A percentile compares a stretch with the other conserved stretches of the same genome.
Conservation (phyloP, 2,329 filamentous ascomycete species). For the Paradendryphiella salina region DNA sequence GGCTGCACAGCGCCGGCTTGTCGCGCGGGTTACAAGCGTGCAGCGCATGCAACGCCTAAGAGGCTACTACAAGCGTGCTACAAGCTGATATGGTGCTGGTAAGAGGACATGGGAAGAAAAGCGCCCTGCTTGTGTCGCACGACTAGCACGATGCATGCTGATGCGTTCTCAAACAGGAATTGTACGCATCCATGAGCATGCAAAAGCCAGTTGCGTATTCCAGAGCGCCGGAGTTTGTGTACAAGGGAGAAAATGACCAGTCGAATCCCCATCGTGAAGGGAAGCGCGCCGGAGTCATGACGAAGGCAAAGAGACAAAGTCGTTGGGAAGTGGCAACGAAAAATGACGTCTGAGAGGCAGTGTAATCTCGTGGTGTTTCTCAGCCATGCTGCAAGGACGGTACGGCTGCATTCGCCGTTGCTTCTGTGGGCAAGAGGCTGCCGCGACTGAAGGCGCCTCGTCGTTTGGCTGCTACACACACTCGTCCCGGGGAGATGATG, state of each 20-base stretch:
- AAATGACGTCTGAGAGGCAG: constrained; percentile 1
- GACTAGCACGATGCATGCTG: constrained; percentile 37
- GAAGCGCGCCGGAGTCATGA: not conserved
- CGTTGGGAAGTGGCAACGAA: not conserved
- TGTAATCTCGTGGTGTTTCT: constrained; percentile 10
- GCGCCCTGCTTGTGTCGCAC: constrained; percentile 39
- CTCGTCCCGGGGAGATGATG: constrained; percentile 36
- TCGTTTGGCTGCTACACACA: constrained; percentile 34
- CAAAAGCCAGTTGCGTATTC: constrained; percentile 14
- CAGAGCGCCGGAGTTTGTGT: constrained; percentile 12
- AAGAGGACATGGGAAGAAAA: constrained; percentile 28
- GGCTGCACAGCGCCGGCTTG: constrained; percentile 27
- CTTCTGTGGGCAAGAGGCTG: constrained; percentile 21
- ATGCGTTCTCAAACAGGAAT: constrained; percentile 36
- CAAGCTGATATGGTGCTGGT: constrained; percentile 19
- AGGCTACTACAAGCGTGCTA: constrained; percentile 28
- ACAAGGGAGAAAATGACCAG: constrained; percentile 35
- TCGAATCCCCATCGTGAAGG: constrained; percentile 21
- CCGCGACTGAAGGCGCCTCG: constrained; percentile 33
- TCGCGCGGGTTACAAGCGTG: constrained; percentile 32
- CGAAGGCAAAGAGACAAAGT: not conserved
- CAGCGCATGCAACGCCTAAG: constrained; percentile 23
- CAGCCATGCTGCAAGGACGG: constrained; percentile 46
- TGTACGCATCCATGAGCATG: constrained; percentile 22
- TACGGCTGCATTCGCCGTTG: constrained; percentile 28